Percentiles rank a stretch among this genome's conserved stretches.
Conservation (phyloP, 176 grass and related monocot species). For the Sorghum bicolor region DNA sequence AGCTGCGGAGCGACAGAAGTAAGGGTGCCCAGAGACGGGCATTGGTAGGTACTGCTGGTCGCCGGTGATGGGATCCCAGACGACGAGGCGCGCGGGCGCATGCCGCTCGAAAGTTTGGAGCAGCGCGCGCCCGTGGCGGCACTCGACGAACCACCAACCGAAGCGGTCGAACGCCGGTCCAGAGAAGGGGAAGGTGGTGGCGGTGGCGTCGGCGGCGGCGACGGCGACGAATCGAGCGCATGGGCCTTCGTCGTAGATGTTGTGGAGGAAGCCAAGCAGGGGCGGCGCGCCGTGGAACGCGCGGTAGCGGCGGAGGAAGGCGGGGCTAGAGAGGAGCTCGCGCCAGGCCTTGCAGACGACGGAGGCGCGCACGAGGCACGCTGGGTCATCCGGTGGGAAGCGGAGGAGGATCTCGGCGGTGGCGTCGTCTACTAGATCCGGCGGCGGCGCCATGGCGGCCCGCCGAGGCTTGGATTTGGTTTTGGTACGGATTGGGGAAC, state of each 20-base stretch:
- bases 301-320: conserved; percentile 25
- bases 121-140: background rate
- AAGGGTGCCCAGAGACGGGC: background rate
- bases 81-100: background rate
- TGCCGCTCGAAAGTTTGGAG: too few species aligned
- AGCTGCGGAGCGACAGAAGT: background rate
- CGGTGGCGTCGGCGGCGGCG: background rate
- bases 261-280: conserved; percentile 2
- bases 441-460: background rate
- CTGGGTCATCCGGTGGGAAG: conserved; percentile 2
- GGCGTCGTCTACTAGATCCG: conserved; percentile 13
- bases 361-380: conserved; percentile 16
- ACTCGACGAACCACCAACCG: background rate
- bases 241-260: background rate
- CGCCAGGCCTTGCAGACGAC: conserved; percentile 18
- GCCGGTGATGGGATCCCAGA: conserved; percentile 14
- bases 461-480: background rate
- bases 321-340: background rate
- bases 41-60: background rate
- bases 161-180: background rate
- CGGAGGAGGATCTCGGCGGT: background rate
- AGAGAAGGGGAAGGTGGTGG: background rate
- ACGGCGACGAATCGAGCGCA: background rate
- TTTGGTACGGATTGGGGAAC: background rate
- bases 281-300: conserved; percentile 11